Conservation (phyloP, 2,329 filamentous ascomycete species). For the Penicillium oxalicum region DNA sequence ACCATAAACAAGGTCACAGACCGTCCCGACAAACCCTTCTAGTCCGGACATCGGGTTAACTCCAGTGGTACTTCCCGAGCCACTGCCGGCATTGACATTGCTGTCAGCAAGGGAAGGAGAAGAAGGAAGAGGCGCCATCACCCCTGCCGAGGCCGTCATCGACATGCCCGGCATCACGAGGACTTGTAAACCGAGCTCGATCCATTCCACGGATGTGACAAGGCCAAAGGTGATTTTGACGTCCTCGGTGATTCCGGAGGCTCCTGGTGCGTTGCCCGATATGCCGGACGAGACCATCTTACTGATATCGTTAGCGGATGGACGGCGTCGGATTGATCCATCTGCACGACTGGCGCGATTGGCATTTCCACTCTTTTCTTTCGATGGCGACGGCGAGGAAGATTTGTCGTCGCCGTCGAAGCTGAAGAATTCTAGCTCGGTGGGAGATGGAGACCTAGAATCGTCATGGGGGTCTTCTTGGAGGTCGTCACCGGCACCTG, state of each 20-base stretch:
- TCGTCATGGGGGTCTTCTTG: slow-evolving; percentile 1
- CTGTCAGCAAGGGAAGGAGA: no score
- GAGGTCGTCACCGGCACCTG: slow-evolving; percentile 23
- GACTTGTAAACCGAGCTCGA: slow-evolving; percentile 52
- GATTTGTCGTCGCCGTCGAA: slow-evolving; percentile 35
- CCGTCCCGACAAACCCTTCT: slow-evolving; percentile 54
- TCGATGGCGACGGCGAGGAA: slow-evolving; percentile 2
- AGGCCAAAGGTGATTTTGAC: slow-evolving; percentile 52
- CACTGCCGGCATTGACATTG: slow-evolving; percentile 40
- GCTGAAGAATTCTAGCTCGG: slow-evolving; percentile 39
- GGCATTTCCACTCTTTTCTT: slow-evolving; percentile 3
- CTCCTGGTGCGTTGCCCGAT: slow-evolving; percentile 1
- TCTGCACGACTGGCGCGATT: background rate
- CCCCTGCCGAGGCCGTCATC: slow-evolving; percentile 42
- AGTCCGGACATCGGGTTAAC: slow-evolving; percentile 48
- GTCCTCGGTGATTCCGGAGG: slow-evolving; percentile 23
- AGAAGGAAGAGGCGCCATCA: slow-evolving; percentile 44
- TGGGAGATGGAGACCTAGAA: slow-evolving; percentile 24
- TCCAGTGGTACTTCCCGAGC: slow-evolving; percentile 32
- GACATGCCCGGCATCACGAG: slow-evolving; percentile 56
- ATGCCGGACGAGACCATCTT: slow-evolving; percentile 19
- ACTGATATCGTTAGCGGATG: slow-evolving; percentile 22
- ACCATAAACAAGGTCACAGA: slow-evolving; percentile 30
- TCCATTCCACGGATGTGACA: slow-evolving; percentile 52
- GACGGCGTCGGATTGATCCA: slow-evolving; percentile 4